A percentile compares a stretch with the other conserved stretches of the same genome.
Conservation (phyloP, 768 basidiomycete genomes). For the Terana coerulea region DNA sequence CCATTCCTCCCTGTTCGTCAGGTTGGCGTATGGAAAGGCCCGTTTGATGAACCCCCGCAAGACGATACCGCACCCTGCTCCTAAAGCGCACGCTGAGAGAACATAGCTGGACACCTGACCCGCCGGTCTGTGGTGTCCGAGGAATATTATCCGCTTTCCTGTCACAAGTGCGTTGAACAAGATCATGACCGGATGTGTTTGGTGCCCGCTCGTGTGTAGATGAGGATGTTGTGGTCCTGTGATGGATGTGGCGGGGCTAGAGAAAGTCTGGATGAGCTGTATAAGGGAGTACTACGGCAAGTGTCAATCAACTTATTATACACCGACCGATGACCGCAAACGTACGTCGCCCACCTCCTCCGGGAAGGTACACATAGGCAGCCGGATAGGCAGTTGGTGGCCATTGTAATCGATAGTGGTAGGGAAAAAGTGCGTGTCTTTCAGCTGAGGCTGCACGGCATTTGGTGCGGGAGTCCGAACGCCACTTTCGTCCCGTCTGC, state of each 20-base stretch:
- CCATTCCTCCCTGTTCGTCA: slow-evolving; percentile 86
- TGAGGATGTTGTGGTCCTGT: slow-evolving; percentile 85
- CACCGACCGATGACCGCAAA: slow-evolving; percentile 22
- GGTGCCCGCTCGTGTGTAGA: slow-evolving; percentile 85
- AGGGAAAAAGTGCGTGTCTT: slow-evolving; percentile 95
- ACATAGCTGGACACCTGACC: slow-evolving; percentile 90
- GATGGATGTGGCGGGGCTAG: slow-evolving; percentile 50
- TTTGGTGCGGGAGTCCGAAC: slow-evolving; percentile 17
- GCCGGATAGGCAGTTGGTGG: slow-evolving; percentile 82
- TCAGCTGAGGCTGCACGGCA: slow-evolving; percentile 31
- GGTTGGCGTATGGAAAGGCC: slow-evolving; percentile 93
- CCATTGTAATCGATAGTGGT: slow-evolving; percentile 82
- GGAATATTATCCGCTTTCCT: slow-evolving; percentile 92
- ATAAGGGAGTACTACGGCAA: slow-evolving; percentile 81
- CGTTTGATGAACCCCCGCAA: slow-evolving; percentile 86
- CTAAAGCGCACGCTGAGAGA: slow-evolving; percentile 90
- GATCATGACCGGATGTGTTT: slow-evolving; percentile 92
- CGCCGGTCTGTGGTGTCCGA: slow-evolving; percentile 87
- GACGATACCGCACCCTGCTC: slow-evolving; percentile 82
- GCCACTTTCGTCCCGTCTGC: slow-evolving; percentile 14
- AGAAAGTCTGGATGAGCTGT: slow-evolving; percentile 83
- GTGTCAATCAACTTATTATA: slow-evolving; percentile 15
- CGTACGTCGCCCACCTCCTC: slow-evolving; percentile 96
- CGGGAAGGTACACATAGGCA: slow-evolving; percentile 85
- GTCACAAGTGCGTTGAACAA: slow-evolving; percentile 96